phyloP scores from a whole-genome alignment of 2,329 filamentous ascomycete species.

The Fusarium sp. region DNA sequence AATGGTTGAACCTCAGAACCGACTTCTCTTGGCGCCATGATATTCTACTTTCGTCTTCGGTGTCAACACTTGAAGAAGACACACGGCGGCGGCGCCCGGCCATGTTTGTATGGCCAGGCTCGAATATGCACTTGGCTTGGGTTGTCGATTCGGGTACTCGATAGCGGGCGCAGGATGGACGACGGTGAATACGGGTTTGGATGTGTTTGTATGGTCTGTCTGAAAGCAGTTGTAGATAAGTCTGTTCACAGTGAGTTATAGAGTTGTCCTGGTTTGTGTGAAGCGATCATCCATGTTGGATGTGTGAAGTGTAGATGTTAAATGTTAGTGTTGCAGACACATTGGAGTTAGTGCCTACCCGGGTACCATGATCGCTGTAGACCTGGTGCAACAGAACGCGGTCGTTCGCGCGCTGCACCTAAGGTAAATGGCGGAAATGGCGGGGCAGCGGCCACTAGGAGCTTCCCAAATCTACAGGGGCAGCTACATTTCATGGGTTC shows the following conservation, averaged over 20 bases:
- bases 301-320: neutral
- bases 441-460: constrained; percentile 32
- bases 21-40: constrained; percentile 52
- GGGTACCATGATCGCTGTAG: neutral
- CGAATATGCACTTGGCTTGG: constrained; percentile 2
- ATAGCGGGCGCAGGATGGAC: neutral
- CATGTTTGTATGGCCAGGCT: constrained; percentile 52
- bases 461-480: constrained; percentile 15
- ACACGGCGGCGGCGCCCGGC: constrained; percentile 54
- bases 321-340: neutral
- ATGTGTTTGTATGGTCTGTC: neutral
- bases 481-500: neutral
- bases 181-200: neutral
- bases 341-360: neutral
- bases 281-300: neutral
- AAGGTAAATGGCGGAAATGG: neutral
- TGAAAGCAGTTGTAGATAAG: neutral
- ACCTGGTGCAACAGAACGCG: constrained; percentile 19
- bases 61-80: constrained; percentile 60
- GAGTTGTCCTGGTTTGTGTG: neutral
- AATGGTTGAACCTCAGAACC: constrained; percentile 47
- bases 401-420: constrained; percentile 14
- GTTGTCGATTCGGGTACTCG: neutral
- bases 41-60: constrained; percentile 53
- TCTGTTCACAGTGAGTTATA: neutral